phyloP scores from a whole-genome alignment of 2,329 filamentous ascomycete species.

The Venturia effusa region DNA sequence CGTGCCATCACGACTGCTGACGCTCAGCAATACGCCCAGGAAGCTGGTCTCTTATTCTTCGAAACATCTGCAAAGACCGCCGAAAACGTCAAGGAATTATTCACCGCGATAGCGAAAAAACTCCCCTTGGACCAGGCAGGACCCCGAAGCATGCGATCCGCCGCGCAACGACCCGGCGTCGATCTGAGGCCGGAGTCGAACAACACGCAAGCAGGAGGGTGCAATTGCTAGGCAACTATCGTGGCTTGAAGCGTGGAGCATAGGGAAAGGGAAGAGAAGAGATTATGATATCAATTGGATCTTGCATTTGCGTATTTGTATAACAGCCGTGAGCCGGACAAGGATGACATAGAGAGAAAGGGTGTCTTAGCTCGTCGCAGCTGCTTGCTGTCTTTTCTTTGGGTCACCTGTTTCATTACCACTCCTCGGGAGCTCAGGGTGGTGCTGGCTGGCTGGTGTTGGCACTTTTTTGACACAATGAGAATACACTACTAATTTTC shows the following conservation, averaged over 20 bases:
- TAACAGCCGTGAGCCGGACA: background rate
- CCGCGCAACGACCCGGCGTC: slow-evolving; percentile 52
- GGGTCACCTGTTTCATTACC: slow-evolving; percentile 1
- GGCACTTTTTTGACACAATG: background rate
- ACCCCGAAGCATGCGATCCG: slow-evolving; percentile 66
- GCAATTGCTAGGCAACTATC: slow-evolving; percentile 46
- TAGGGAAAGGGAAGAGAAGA: background rate
- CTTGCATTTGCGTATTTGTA: slow-evolving; percentile 9
- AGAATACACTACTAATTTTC: slow-evolving; percentile 3
- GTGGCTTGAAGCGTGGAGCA: background rate
- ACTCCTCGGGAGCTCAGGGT: slow-evolving; percentile 2
- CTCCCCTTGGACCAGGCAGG: slow-evolving; percentile 91
- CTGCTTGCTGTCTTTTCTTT: background rate
- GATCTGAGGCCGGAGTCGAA: slow-evolving; percentile 55
- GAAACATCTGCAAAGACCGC: slow-evolving; percentile 97
- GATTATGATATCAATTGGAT: background rate
- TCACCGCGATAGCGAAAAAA: slow-evolving; percentile 97
- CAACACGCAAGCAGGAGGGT: slow-evolving; percentile 48
- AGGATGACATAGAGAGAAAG: background rate
- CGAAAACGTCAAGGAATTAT: slow-evolving; percentile 90
- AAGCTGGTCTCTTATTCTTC: slow-evolving; percentile 92
- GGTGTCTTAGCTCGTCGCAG: background rate
- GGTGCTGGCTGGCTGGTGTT: background rate
- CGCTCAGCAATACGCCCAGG: slow-evolving; percentile 87
- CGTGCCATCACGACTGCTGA: slow-evolving; percentile 81